Conservation (phyloP, 2,329 filamentous ascomycete species). For the Talaromyces pinophilus region DNA sequence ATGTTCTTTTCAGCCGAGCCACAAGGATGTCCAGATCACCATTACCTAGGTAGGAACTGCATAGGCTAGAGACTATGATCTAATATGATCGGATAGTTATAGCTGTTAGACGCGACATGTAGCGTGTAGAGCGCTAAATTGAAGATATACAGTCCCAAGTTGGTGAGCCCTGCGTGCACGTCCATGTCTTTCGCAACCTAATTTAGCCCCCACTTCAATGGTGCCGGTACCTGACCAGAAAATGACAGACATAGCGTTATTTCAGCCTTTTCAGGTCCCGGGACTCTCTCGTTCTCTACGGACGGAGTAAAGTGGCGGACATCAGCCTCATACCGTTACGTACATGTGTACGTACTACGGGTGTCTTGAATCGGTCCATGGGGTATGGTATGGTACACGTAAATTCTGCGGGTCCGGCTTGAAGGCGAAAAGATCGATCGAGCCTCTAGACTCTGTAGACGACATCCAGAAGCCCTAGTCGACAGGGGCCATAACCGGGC, state of each 20-base stretch:
- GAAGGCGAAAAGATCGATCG: too few relatives aligned
- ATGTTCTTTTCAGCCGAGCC: too few relatives aligned
- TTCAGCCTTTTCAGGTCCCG: too few relatives aligned
- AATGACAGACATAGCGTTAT: too few relatives aligned
- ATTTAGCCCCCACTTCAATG: background rate
- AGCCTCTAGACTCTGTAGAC: background rate
- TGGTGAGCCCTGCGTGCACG: too few relatives aligned
- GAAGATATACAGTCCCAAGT: background rate
- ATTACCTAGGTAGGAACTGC: background rate
- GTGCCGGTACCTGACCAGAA: background rate
- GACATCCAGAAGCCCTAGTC: background rate
- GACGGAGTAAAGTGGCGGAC: background rate
- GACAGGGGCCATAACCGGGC: background rate
- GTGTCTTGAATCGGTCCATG: background rate
- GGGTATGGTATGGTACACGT: background rate
- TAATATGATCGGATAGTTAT: background rate
- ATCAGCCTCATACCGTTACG: background rate
- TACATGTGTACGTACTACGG: background rate
- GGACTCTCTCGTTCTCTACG: background rate
- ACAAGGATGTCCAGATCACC: background rate
- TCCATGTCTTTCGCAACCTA: too few relatives aligned
- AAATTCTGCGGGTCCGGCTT: too few relatives aligned
- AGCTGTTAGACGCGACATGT: background rate
- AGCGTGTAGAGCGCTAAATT: background rate
- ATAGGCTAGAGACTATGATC: background rate